A percentile compares a stretch with the other conserved stretches of the same genome.
Evolutionary conservation across 106 monocot genomes (phyloP).

Genomic region (Posidonia australis): DNA sequence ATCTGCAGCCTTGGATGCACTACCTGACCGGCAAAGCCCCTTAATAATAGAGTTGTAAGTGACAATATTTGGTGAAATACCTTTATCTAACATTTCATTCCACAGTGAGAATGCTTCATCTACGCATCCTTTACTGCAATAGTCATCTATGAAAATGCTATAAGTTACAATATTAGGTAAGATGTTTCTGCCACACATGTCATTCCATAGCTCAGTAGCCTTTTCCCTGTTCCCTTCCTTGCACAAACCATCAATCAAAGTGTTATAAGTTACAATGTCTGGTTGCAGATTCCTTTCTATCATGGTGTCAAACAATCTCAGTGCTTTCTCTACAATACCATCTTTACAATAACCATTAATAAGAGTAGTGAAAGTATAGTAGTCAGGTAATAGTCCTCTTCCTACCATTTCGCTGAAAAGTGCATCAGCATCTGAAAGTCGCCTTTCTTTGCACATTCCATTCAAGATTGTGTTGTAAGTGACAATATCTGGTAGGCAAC

Average conservation of each 20-base stretch:
- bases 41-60: conserved; percentile 81
- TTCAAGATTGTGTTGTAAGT: conserved; percentile 82
- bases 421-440: conserved; percentile 47
- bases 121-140: conserved; percentile 52
- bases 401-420: conserved; percentile 63
- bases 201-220: conserved; percentile 64
- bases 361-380: conserved; percentile 67
- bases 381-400: conserved; percentile 67
- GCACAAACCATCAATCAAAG: conserved; percentile 78
- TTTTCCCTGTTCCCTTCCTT: conserved; percentile 68
- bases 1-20: conserved; percentile 45
- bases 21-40: conserved; percentile 61
- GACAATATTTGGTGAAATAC: conserved; percentile 57
- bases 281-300: conserved; percentile 47
- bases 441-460: conserved; percentile 59
- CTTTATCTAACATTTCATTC: conserved; percentile 64
- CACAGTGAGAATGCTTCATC: conserved; percentile 39
- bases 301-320: conserved; percentile 51
- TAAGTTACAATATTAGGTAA: conserved; percentile 67
- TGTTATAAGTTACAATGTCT: conserved; percentile 84
- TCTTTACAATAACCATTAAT: conserved; percentile 75
- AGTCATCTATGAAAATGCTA: conserved; percentile 48
- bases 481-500: conserved; percentile 61
- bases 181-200: conserved; percentile 46
- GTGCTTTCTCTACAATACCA: conserved; percentile 39